These are phyloP conservation scores for Sclerotinia spermophila DNA, from an alignment of 2,329 filamentous ascomycete species.

Conservation along the genomic window DNA sequence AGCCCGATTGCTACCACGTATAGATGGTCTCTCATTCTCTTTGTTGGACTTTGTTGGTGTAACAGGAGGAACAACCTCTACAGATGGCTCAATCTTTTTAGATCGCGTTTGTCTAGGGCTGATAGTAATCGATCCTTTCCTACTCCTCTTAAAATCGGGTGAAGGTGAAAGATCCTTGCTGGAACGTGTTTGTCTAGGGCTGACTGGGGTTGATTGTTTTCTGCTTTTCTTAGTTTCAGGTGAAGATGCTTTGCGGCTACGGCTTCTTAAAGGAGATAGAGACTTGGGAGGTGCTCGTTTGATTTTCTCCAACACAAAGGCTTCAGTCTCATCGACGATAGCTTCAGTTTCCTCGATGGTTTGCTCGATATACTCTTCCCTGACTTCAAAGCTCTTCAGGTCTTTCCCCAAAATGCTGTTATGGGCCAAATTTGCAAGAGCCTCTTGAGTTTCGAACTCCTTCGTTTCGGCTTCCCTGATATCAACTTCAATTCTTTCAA, in stretches of 20 bases:
- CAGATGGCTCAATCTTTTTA: background rate
- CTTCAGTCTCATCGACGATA: background rate
- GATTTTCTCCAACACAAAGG: background rate
- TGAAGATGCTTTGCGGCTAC: background rate
- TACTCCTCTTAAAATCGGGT: background rate
- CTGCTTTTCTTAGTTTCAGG: background rate
- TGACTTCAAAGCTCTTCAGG: background rate
- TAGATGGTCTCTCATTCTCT: background rate
- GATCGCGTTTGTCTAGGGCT: constrained; percentile 17
- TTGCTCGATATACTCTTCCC: background rate
- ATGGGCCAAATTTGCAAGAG: background rate
- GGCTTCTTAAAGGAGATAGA: background rate
- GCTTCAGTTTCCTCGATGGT: background rate
- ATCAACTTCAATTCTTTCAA: constrained; percentile 8
- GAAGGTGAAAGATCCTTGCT: background rate
- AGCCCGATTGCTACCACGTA: background rate
- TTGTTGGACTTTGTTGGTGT: constrained; percentile 16
- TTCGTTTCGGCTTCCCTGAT: constrained; percentile 10
- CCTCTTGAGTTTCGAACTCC: background rate
- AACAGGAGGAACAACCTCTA: background rate
- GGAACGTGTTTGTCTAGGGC: background rate
- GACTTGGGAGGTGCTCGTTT: background rate
- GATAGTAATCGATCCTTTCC: background rate
- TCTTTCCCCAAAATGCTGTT: background rate
- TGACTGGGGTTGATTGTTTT: background rate